Evolutionary conservation across 305 asterid species (phyloP), one percentile per base, ranked within the genome.

Genomic region (Solanum hybrid): DNA sequence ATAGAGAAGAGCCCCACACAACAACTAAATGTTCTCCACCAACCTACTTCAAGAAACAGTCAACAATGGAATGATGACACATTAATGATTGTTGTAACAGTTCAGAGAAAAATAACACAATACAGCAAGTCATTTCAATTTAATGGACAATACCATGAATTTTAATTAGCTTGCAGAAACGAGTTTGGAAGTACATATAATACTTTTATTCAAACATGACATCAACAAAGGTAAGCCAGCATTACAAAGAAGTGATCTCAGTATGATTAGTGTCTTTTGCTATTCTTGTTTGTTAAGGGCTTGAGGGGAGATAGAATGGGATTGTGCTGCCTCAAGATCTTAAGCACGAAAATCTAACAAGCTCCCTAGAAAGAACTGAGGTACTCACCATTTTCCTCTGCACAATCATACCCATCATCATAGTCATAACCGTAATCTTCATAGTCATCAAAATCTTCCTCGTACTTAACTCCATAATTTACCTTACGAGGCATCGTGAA

Each of bases 401-500:
- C 92, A 90, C 92, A 88, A 89, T 89, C 93, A 89, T 92, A 84
- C 77, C 92, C 94, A 89, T 93, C 93, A 36, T 90, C 95, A n/a
- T 93, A 73, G n/a, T 91, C 93, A 74, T 92, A 87, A 87, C 88
- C 16, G 33, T 94, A 93, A 89, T 90, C 95, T 71, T 93, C 96
- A 88, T 93, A 90, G 35, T 13, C 90, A 88, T 92, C 96, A 84
- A 93, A 92, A 46, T 89, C 92, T 71, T 95, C 96, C 89, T 94
- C 94, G 84, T 92, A 93, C 89, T 91, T 94, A 89, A 91, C 77
- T 89, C 96, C 94, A 71, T 88, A 92, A 74, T 85, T 86, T 76
- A 91, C 94, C 93, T 97, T 97, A 71, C 97, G 99, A 91, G 98
- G 99, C 99, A 97, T 97, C 89, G 88, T 89, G 86, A 87, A 29